Conservation (phyloP, 345 rosid genomes). For the Citrus reticulata region DNA sequence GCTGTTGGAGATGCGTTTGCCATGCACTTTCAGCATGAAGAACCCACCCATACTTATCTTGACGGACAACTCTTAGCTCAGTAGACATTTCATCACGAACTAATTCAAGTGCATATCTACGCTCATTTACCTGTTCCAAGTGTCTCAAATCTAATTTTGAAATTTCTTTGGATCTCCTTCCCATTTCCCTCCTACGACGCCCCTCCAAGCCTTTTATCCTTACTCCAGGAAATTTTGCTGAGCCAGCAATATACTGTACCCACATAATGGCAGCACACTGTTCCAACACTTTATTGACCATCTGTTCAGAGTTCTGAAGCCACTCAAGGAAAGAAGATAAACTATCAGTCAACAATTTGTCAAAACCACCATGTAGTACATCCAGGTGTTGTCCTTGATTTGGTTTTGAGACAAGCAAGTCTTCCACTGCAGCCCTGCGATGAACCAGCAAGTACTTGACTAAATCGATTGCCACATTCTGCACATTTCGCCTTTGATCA, state of each 20-base stretch:
- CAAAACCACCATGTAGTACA: constrained; percentile 94
- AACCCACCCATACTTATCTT: constrained; percentile 99
- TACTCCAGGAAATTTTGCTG: constrained; percentile 93
- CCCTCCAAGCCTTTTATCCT: constrained; percentile 92
- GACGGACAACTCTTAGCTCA: constrained; percentile 97
- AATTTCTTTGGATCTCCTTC: constrained; percentile 81
- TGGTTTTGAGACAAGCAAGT: constrained; percentile 81
- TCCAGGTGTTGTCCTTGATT: constrained; percentile 80
- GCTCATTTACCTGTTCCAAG: constrained; percentile 93
- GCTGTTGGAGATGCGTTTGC: constrained; percentile 96
- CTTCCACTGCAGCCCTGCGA: constrained; percentile 87
- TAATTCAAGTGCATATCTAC: constrained; percentile 93
- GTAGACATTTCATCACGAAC: constrained; percentile 97
- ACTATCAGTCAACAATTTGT: constrained; percentile 80
- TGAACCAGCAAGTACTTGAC: constrained; percentile 81
- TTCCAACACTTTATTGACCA: constrained; percentile 79
- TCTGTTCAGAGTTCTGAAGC: constrained; percentile 78
- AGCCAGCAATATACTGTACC: constrained; percentile 90
- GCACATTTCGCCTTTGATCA: constrained; percentile 81
- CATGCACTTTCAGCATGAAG: constrained; percentile 99
- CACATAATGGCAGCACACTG: constrained; percentile 98
- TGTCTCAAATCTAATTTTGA: constrained; percentile 77
- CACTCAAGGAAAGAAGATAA: constrained; percentile 75
- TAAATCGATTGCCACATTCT: constrained; percentile 79
- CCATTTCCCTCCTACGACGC: constrained; percentile 92